These are phyloP conservation scores for Dillenia turbinata DNA, from an alignment of 164 flowering plant genomes.

Conservation along the genomic window DNA sequence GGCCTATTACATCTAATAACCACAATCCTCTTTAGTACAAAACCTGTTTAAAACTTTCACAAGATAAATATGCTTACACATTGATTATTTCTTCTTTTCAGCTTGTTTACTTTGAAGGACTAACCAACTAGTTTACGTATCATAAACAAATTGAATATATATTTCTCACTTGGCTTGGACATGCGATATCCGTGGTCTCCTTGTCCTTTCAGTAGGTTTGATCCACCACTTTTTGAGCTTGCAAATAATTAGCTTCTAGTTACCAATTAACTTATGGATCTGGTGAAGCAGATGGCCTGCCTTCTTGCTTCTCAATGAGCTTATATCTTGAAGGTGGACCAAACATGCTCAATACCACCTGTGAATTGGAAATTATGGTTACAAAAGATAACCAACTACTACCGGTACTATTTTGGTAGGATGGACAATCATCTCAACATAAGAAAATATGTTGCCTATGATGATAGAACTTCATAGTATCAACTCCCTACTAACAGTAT, in stretches of 20 bases:
- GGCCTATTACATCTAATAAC: too few relatives aligned
- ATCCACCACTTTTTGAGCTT: neutral
- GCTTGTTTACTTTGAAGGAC: neutral
- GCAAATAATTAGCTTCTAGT: neutral
- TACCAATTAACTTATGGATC: neutral
- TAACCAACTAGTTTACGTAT: neutral
- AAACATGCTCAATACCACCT: constrained; percentile 55
- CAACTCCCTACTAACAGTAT: too few relatives aligned
- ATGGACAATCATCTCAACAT: too few relatives aligned
- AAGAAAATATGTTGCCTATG: too few relatives aligned
- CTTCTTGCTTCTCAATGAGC: constrained; percentile 26
- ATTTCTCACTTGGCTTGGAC: neutral
- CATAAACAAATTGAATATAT: neutral
- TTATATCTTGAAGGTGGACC: constrained; percentile 54
- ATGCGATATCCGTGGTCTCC: neutral
- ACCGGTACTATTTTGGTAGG: too few relatives aligned
- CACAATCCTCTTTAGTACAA: too few relatives aligned
- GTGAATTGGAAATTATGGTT: constrained; percentile 4
- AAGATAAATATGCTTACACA: too few relatives aligned
- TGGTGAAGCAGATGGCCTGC: constrained; percentile 17
- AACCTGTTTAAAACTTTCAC: too few relatives aligned
- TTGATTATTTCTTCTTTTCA: too few relatives aligned
- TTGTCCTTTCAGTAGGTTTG: neutral
- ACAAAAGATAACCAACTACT: too few relatives aligned
- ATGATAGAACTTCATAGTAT: too few relatives aligned